Base-by-base conservation (phyloP, 331 rosid species). In the Pyracantha coccinea region DNA sequence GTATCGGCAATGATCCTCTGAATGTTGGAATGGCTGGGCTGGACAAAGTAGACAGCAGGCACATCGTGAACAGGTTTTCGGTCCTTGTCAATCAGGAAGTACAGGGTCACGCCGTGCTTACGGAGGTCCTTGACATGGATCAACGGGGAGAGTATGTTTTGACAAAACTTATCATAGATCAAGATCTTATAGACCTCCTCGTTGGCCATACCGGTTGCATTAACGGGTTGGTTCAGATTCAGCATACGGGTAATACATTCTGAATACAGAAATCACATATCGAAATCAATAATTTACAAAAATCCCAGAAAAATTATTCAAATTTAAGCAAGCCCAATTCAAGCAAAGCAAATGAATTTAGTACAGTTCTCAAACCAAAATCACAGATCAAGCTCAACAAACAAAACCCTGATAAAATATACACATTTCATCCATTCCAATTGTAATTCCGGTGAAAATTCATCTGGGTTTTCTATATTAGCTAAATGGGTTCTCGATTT, bases 121-220 rank as follows among this genome's bases (percentile, higher is more conserved):
- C 98, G 92, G 2, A 92, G 89, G 58, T 92, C 95, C 87, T 92
- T 89, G 12, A 92, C 98, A 75, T 85, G 89, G 75, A 92, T 92
- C 82, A 92, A 62, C 0, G 98, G 98, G 3, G 96, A 92, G 10
- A 92, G 88, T 7, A 92, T 83, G 82, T 85, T 86, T 77, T 89
- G 98, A 76, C 98, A 92, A 78, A 84, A 90, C 64, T 71, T 86
- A 66, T 92, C 98, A 80, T 80, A 92, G 83, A 92, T 90, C 54
- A 92, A 84, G 53, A 92, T 89, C 94, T 90, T 92, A 78, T 92
- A 92, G 0, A 89, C 96, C 21, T 92, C 98, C 66, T 90, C 98
- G 69, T 90, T 92, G 4, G 91, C 90, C 5, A 89, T 89, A 29
- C 90, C 91, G 8, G 87, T 65, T 8, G 90, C 79, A 80, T 54